phyloP scores from a whole-genome alignment of 2,329 filamentous ascomycete genomes.

The Metarhizium anisopliae region DNA sequence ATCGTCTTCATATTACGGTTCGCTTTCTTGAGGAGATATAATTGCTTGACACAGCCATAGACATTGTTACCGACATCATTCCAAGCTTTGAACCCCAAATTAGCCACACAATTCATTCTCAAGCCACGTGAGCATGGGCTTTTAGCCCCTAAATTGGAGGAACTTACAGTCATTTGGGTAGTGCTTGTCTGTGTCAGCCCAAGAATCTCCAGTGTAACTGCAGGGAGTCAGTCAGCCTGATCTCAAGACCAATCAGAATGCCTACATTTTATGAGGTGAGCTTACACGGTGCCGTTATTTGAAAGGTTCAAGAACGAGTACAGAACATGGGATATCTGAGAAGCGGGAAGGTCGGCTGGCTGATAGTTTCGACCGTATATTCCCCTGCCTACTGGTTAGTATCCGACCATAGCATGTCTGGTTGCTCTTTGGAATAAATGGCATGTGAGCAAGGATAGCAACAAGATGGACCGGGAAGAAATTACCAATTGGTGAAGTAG shows the following conservation, averaged over 20 bases:
- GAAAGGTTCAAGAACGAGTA: constrained; percentile 74
- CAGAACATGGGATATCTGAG: constrained; percentile 67
- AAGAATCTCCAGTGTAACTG: constrained; percentile 57
- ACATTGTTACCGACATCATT: constrained; percentile 60
- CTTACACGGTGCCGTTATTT: constrained; percentile 62
- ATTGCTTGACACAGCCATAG: constrained; percentile 74
- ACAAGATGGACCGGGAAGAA: neutral
- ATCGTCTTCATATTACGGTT: constrained; percentile 72
- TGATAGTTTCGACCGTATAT: constrained; percentile 70
- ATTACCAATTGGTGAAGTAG: constrained; percentile 42
- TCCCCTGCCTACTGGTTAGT: constrained; percentile 34
- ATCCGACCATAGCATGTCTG: neutral
- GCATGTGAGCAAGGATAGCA: neutral
- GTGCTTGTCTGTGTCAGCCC: constrained; percentile 64
- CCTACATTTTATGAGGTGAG: neutral
- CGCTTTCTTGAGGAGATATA: constrained; percentile 66
- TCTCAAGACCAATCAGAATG: neutral
- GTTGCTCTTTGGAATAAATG: neutral
- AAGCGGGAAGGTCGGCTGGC: constrained; percentile 59
- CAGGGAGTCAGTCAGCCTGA: neutral
- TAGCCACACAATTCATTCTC: neutral
- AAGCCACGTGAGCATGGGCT: neutral
- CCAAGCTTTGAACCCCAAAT: constrained; percentile 32
- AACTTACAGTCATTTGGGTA: constrained; percentile 54
- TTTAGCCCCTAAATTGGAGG: neutral